Evolutionary conservation across 2,329 filamentous ascomycete species (phyloP).

Genomic region (Dothistroma septosporum): DNA sequence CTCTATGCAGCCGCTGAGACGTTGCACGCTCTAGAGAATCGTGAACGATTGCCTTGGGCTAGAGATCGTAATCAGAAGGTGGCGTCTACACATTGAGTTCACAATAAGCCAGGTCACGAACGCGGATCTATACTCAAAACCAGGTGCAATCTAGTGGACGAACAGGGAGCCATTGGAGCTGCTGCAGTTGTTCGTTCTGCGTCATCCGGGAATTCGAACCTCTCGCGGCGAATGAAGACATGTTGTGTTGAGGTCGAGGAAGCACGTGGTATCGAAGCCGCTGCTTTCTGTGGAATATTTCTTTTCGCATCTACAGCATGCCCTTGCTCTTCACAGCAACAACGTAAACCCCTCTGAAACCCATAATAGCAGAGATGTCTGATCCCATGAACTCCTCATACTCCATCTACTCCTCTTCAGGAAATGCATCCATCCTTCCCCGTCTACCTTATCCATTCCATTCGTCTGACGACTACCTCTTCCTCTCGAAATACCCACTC

Average conservation of each 20-base stretch:
- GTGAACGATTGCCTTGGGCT: not conserved
- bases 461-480: slow-evolving; percentile 51
- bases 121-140: not conserved
- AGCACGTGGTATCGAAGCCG: not conserved
- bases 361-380: not conserved
- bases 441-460: not conserved
- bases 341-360: not conserved
- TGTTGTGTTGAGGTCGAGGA: too few species aligned
- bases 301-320: not conserved
- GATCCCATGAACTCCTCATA: not conserved
- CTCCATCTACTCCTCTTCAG: not conserved
- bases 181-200: not conserved
- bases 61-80: not conserved
- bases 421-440: not conserved
- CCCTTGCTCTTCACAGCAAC: not conserved
- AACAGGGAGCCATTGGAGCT: not conserved
- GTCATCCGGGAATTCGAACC: too few species aligned
- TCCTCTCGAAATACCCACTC: slow-evolving; percentile 87
- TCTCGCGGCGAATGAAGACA: too few species aligned
- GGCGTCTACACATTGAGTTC: not conserved
- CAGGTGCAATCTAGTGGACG: too few species aligned
- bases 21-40: too few species aligned
- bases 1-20: too few species aligned
- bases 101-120: too few species aligned
- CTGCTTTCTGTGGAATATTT: not conserved